Base-by-base conservation (phyloP, 1,284 basidiomycete genomes). In the Cryptococcus sp. region DNA sequence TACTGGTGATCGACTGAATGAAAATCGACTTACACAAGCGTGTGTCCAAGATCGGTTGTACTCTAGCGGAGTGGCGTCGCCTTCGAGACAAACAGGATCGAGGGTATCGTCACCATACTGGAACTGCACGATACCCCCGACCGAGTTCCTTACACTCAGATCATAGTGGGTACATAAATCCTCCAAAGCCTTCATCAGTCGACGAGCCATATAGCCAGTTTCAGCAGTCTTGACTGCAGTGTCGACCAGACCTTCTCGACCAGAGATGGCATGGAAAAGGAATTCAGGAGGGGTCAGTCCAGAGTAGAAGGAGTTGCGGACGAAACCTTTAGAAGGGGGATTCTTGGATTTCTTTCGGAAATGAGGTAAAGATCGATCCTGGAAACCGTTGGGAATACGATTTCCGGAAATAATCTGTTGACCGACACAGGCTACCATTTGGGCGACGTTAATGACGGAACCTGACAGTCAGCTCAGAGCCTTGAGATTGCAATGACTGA, bases 371-470 rank as follows among this genome's bases (percentile, higher is more conserved):
- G 96, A 97, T 45, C 96, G 89, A 76, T 99, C 96, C 76, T 98
- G 96, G 79, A 99, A 98, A 48, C 94, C 96, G 80, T 98, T 90
- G 1, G 92, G 92, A 7, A 99, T 93, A 84, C 96, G 96, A 72
- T 91, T 88, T 21, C 96, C 96, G 22, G 89, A 85, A 62, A 98
- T 98, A 75, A 98, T 98, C 71, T 99, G 96, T 72, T 99, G 96
- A 10, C 96, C 96, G 62, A 99, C 96, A 83, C 93, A 97, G 61
- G 96, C 96, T 53, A 98, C 96, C 96, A 99, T 99, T 78, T 99
- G 96, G 13, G 92, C 96, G 54, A 99, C 96, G 75, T 99, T 98
- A 78, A 98, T 97, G 60, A 93, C 91, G 65, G 94, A 98, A 73
- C 94, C 91, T 94, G 19, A 41, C 2, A 39, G 16, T 57, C 47